phyloP scores from a whole-genome alignment of 1,284 basidiomycete genomes.

The Naganishia sp. region DNA sequence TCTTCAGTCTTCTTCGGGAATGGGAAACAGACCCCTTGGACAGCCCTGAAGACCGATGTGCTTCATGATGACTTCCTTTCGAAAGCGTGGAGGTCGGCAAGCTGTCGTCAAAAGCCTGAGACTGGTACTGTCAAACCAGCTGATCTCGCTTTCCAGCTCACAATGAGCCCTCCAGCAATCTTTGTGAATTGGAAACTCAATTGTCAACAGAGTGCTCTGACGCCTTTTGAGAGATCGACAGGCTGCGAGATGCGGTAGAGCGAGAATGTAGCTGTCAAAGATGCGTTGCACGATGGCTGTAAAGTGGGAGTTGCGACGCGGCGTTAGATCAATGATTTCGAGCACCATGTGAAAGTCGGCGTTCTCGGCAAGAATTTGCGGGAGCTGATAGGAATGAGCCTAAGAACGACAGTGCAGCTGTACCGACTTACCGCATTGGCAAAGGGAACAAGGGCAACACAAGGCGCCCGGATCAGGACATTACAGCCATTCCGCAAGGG shows the following conservation, averaged over 20 bases:
- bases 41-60: background rate
- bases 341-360: background rate
- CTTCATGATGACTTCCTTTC: background rate
- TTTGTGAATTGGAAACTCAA: background rate
- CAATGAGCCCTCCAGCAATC: background rate
- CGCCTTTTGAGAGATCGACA: background rate
- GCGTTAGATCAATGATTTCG: background rate
- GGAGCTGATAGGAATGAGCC: background rate
- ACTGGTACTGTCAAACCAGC: background rate
- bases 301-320: background rate
- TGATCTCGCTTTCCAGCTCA: constrained; percentile 1
- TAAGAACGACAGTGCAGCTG: background rate
- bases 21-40: background rate
- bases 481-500: background rate
- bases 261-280: background rate
- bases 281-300: background rate
- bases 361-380: background rate
- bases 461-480: background rate
- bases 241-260: background rate
- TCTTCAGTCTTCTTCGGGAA: background rate
- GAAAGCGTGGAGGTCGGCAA: background rate
- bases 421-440: background rate
- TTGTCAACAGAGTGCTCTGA: background rate
- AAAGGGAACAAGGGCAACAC: background rate
- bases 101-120: background rate